phyloP scores from a whole-genome alignment of 2,329 filamentous ascomycete genomes.

The Coleophoma cylindrospora region DNA sequence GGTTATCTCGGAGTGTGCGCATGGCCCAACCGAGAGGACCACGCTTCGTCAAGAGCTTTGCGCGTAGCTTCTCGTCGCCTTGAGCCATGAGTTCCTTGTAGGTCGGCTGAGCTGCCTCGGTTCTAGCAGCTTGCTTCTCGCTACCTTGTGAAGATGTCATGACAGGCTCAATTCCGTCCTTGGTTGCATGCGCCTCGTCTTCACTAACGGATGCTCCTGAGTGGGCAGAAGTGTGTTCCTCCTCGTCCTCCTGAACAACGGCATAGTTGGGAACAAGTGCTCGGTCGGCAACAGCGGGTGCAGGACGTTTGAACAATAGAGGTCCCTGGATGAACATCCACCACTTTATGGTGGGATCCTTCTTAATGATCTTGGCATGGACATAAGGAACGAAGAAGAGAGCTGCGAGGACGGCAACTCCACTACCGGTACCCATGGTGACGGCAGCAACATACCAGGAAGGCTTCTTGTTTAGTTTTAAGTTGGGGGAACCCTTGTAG shows the following conservation, averaged over 20 bases:
- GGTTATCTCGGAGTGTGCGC: constrained; percentile 70
- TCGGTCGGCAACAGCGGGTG: constrained; percentile 43
- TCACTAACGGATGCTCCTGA: constrained; percentile 24
- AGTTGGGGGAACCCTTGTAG: constrained; percentile 72
- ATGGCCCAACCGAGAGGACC: constrained; percentile 81
- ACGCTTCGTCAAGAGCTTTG: constrained; percentile 53
- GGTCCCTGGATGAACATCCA: constrained; percentile 60
- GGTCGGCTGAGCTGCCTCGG: constrained; percentile 44
- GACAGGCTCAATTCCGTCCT: constrained; percentile 18
- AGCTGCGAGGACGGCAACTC: constrained; percentile 52
- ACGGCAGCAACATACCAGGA: constrained; percentile 62
- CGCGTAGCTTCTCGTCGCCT: constrained; percentile 53
- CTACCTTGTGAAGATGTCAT: constrained; percentile 18
- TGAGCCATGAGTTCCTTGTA: constrained; percentile 60
- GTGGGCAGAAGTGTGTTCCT: constrained; percentile 31
- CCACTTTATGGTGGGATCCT: constrained; percentile 60
- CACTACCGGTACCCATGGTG: constrained; percentile 58
- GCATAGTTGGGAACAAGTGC: constrained; percentile 70
- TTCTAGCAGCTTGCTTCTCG: constrained; percentile 38
- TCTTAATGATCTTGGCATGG: constrained; percentile 62
- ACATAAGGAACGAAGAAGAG: constrained; percentile 73
- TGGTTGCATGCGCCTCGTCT: constrained; percentile 17
- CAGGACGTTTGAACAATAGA: constrained; percentile 55
- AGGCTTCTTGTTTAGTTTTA: constrained; percentile 62
- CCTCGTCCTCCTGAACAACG: constrained; percentile 63